phyloP scores from a whole-genome alignment of 371 early-diverging fungal species.

The Mucor mucedo region DNA sequence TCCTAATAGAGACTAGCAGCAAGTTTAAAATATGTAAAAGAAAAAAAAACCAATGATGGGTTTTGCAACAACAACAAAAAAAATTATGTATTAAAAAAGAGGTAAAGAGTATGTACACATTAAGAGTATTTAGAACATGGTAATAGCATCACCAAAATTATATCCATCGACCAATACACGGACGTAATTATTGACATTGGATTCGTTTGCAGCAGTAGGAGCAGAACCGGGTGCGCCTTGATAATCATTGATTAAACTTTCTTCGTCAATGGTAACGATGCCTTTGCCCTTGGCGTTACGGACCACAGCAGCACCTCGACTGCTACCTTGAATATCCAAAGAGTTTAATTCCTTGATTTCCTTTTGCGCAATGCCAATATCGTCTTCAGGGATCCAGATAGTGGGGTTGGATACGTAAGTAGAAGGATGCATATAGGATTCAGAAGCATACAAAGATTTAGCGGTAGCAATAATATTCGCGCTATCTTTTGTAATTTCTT shows the following conservation, averaged over 20 bases:
- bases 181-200: conserved; percentile 29
- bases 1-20: too few species aligned
- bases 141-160: conserved; percentile 27
- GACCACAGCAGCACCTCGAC: conserved; percentile 23
- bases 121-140: conserved; percentile 9
- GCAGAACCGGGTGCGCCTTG: conserved; percentile 28
- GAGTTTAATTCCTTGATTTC: conserved; percentile 24
- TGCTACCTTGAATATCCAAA: conserved; percentile 21
- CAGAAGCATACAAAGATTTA: conserved; percentile 21
- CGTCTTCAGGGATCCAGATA: conserved; percentile 45
- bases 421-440: conserved; percentile 41
- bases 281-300: conserved; percentile 34
- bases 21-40: too few species aligned
- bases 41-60: too few species aligned
- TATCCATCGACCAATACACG: conserved; percentile 31
- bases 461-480: conserved; percentile 16
- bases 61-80: too few species aligned
- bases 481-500: conserved; percentile 2
- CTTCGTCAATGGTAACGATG: conserved; percentile 32
- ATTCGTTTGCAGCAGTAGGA: conserved; percentile 11
- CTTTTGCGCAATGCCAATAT: conserved; percentile 32
- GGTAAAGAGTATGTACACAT: too few species aligned
- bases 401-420: conserved; percentile 20
- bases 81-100: too few species aligned
- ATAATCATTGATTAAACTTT: conserved; percentile 18